Evolutionary conservation across 2,329 filamentous ascomycete genomes (phyloP), one percentile per base, ranked within the genome.

Genomic region (Aschersonia sp.): DNA sequence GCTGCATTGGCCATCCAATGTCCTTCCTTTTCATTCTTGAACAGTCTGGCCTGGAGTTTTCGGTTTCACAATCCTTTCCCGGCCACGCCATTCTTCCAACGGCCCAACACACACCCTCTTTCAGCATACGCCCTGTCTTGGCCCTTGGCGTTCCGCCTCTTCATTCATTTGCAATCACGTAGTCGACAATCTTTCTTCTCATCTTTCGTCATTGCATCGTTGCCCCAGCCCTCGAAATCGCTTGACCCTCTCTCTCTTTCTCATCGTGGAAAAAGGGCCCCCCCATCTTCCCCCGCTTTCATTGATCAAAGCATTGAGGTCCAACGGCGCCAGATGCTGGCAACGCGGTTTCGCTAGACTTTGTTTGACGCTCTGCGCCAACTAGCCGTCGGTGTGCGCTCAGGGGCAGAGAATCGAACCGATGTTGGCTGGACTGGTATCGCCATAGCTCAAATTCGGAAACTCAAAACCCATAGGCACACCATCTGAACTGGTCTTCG

Each of bases 341-440:
- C 22, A 4, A 22, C 22, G 22, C 22, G 22, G 22, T 22, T 22
- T 22, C 22, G 22, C 22, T 22, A 22, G 22, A 22, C 22, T 22
- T 22, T 22, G 22, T 22, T 22, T 22, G 22, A 22, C 22, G 22
- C 22, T 22, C 22, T 22, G 22, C 22, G 22, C 22, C 22, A 22
- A 22, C 22, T 4, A 22, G 2, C 22, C 2, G 22, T 22, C 22
- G 22, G 22, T 22, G 22, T 22, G 22, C 4, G 22, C 22, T 22
- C 22, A 22, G 22, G 22, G 22, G 22, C 22, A 22, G 22, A 22
- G 4, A 4, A 22, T 5, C 30, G 14, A 35, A 37, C 12, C n/a
- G 31, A 46, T 40, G n/a, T 40, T 30, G 29, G 47, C 47, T 40
- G 47, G 47, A 4, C 44, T 48, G 45, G 39, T 39, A 12, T 45